Evolutionary conservation across 495 filamentous ascomycete species (phyloP), one percentile per base, ranked within the genome.

Genomic region (Platismatia glauca): DNA sequence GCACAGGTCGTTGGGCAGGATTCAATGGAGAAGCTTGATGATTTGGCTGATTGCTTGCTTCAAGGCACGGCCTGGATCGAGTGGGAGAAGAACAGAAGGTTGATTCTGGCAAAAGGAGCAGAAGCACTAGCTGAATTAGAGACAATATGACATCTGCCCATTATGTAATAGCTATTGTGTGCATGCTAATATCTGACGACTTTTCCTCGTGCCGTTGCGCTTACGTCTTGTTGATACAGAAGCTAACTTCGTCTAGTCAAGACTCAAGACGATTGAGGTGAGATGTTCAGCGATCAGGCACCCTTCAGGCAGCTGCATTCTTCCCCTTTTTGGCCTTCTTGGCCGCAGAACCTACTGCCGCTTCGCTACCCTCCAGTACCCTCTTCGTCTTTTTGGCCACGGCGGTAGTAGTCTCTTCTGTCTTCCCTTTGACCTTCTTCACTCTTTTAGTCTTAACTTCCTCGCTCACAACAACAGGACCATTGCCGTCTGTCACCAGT

Each of bases 31-130:
- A 97, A 97, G 72, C 68, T 95, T 66, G 93, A 97, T 76, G 93
- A 97, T 78, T 76, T 97, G 65, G 89, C 91, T 8, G 93, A 97
- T 81, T 89, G 88, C 72, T 72, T 97, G 37, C 69, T 96, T 65
- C 93, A 97, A 75, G 94, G 87, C 1, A 75, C 91, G 65, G 87
- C 90, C 13, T 96, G 89, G 89, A 71, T 92, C 57, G 79, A 87
- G 61, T 97, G 93, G 93, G 83, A 92, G 70, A 73, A 78, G 64
- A 92, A 90, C 71, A 73, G 84, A 64, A 76, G 76, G 39, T 44
- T 67, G 41, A 64, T 67, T 8, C 31, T 62, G 39, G 38, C 50
- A n/a, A 64, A 57, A 33, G 65, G 65, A 15, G 24, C 50, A 31
- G 52, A 50, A 22, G 65, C 58, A 48, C 41, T 67, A 13, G 56